These are phyloP conservation scores for Bipolaris cookei DNA, from an alignment of 2,329 filamentous ascomycete genomes.

Conservation along the genomic window DNA sequence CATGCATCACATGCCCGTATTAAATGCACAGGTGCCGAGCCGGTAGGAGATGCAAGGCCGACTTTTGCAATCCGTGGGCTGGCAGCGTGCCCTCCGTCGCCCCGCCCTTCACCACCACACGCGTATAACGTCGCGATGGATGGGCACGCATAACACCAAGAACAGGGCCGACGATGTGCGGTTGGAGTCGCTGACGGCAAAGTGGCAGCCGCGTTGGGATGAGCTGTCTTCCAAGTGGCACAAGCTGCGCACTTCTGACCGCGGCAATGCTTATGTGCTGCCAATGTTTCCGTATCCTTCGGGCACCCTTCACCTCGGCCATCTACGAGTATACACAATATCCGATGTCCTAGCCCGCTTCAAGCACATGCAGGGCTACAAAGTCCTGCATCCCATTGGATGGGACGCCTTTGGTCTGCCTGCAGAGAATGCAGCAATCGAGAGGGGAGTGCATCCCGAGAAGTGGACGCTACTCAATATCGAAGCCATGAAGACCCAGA, in stretches of 20 bases:
- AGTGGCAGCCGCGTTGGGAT: slow-evolving; percentile 63
- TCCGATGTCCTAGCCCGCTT: slow-evolving; percentile 84
- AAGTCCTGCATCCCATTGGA: slow-evolving; percentile 87
- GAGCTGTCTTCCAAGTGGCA: slow-evolving; percentile 17
- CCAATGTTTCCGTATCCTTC: slow-evolving; percentile 96
- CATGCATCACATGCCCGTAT: slow-evolving; percentile 3
- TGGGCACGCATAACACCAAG: slow-evolving; percentile 11
- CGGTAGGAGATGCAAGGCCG: slow-evolving; percentile 38
- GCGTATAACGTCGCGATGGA: slow-evolving; percentile 16
- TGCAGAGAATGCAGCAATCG: slow-evolving; percentile 89
- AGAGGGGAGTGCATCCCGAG: slow-evolving; percentile 77
- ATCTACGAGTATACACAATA: slow-evolving; percentile 88
- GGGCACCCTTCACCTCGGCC: slow-evolving; percentile 82
- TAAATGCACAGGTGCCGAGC: slow-evolving; percentile 23
- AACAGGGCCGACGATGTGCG: slow-evolving; percentile 12
- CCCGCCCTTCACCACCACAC: slow-evolving; percentile 12
- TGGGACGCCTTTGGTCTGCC: slow-evolving; percentile 94
- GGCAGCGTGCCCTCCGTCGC: slow-evolving; percentile 30
- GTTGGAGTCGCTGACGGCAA: slow-evolving; percentile 40
- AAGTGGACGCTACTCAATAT: slow-evolving; percentile 85
- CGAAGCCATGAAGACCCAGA: slow-evolving; percentile 80
- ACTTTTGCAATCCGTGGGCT: slow-evolving; percentile 31
- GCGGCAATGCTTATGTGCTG: slow-evolving; percentile 69
- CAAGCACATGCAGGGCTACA: slow-evolving; percentile 72
- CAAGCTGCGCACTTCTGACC: slow-evolving; percentile 16